Evolutionary conservation across 208 protist species (phyloP).

Genomic region (Leishmania tarentolae): DNA sequence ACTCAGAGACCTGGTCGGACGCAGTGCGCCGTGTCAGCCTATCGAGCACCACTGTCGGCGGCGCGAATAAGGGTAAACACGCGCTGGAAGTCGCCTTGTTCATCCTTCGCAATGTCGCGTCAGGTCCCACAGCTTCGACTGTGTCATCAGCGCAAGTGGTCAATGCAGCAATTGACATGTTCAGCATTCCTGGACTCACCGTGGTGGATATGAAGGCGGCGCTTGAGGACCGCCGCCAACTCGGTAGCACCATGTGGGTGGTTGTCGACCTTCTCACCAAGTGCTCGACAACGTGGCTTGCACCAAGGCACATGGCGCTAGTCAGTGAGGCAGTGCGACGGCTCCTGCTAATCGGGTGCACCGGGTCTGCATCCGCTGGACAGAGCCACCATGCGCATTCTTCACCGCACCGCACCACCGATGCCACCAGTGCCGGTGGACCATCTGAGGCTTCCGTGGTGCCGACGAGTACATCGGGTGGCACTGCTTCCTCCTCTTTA

Average conservation of each 20-base stretch:
- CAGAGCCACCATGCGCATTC: background rate
- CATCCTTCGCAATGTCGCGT: conserved; percentile 22
- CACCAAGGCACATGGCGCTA: conserved; percentile 29
- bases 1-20: conserved; percentile 58
- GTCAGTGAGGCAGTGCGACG: conserved; percentile 21
- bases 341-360: conserved; percentile 22
- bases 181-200: conserved; percentile 22
- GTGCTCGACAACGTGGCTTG: conserved; percentile 23
- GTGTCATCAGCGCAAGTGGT: conserved; percentile 22
- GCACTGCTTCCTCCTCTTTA: background rate
- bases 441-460: background rate
- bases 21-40: conserved; percentile 60
- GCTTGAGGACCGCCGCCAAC: conserved; percentile 29
- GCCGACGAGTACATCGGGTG: background rate
- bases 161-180: conserved; percentile 34
- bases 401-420: background rate
- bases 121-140: conserved; percentile 8
- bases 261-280: conserved; percentile 30
- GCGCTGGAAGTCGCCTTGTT: conserved; percentile 44
- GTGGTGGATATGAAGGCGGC: conserved; percentile 18
- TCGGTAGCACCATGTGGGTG: conserved; percentile 28
- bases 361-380: background rate
- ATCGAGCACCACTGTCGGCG: conserved; percentile 43
- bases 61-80: conserved; percentile 31
- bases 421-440: background rate